Percentiles rank a stretch among this genome's conserved stretches.
phyloP scores from a whole-genome alignment of 768 basidiomycete genomes.

The Nidularia sp. region DNA sequence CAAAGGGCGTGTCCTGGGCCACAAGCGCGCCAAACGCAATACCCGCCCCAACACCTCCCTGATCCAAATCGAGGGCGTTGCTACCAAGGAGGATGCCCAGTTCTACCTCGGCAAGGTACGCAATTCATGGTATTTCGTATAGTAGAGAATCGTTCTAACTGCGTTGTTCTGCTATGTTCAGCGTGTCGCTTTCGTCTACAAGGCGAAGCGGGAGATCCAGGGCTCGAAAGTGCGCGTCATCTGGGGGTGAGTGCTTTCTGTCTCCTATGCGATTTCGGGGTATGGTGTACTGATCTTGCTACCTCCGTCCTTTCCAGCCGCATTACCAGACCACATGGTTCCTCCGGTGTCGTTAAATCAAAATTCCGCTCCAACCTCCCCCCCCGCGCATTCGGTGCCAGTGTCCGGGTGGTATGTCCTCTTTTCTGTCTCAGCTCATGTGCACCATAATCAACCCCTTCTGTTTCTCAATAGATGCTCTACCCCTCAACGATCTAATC shows the following conservation, averaged over 20 bases:
- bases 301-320: conserved; percentile 45
- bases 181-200: conserved; percentile 98
- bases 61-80: conserved; percentile 95
- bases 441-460: background rate
- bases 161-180: conserved; percentile 21
- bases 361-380: conserved; percentile 97
- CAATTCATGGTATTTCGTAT: background rate
- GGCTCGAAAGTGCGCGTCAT: conserved; percentile 97
- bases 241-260: conserved; percentile 74
- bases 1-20: conserved; percentile 96
- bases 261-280: background rate
- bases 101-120: conserved; percentile 98
- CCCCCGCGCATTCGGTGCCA: conserved; percentile 90
- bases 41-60: conserved; percentile 93
- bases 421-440: background rate
- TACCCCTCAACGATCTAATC: conserved; percentile 83
- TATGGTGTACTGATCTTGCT: background rate
- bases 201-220: conserved; percentile 89
- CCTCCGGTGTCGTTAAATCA: conserved; percentile 92
- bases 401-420: conserved; percentile 79
- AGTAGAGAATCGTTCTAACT: background rate
- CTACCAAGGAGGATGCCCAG: conserved; percentile 88
- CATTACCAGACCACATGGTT: conserved; percentile 91
- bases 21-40: conserved; percentile 99
- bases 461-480: conserved; percentile 64